Percentiles rank a stretch among this genome's conserved stretches.
phyloP scores from a whole-genome alignment of 176 grass and related monocot species.

The Lolium multiflorum region DNA sequence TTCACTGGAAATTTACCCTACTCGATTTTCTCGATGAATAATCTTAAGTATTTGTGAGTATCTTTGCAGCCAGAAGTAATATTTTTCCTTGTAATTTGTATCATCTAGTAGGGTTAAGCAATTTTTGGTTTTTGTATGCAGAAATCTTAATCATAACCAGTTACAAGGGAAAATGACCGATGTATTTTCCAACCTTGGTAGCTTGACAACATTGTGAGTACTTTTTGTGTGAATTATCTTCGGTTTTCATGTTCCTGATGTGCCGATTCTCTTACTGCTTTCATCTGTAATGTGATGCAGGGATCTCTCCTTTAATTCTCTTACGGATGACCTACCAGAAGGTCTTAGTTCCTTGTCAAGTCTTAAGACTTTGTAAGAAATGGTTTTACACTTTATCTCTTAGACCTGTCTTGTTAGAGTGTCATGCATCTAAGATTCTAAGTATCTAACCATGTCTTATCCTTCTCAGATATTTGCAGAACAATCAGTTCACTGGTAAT shows the following conservation, averaged over 20 bases:
- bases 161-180: slow-evolving; percentile 84
- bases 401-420: slow-evolving; percentile 24
- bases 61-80: slow-evolving; percentile 25
- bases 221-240: slow-evolving; percentile 25
- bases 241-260: slow-evolving; percentile 26
- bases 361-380: slow-evolving; percentile 80
- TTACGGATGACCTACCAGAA: slow-evolving; percentile 79
- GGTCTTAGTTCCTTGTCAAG: slow-evolving; percentile 76
- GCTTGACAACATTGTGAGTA: slow-evolving; percentile 82
- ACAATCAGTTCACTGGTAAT: slow-evolving; percentile 86
- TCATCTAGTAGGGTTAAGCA: slow-evolving; percentile 47
- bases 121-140: slow-evolving; percentile 39
- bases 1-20: slow-evolving; percentile 80
- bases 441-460: slow-evolving; percentile 33
- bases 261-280: slow-evolving; percentile 43
- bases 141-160: slow-evolving; percentile 87
- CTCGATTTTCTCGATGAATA: slow-evolving; percentile 72
- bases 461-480: slow-evolving; percentile 82
- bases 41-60: slow-evolving; percentile 86
- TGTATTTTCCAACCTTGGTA: slow-evolving; percentile 72
- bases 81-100: slow-evolving; percentile 25
- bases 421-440: slow-evolving; percentile 4
- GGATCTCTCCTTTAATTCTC: slow-evolving; percentile 84
- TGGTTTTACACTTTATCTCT: slow-evolving; percentile 8
- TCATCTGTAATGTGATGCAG: slow-evolving; percentile 54